Evolutionary conservation across 768 basidiomycete genomes (phyloP).

Genomic region (Kwoniella mangroviensis): DNA sequence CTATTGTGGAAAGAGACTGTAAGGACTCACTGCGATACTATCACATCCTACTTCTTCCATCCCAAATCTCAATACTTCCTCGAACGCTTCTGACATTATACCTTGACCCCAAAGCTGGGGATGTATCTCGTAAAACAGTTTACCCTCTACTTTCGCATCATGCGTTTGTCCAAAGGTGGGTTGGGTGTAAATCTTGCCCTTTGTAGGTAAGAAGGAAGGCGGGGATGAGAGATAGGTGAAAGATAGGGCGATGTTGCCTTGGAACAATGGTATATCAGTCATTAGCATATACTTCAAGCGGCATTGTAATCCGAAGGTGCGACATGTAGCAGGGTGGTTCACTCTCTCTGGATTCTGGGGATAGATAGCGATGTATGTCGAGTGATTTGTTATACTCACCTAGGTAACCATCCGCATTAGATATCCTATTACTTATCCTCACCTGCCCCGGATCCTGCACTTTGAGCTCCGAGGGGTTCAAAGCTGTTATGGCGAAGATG

Average conservation of each 20-base stretch:
- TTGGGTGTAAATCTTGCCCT: conserved; percentile 29
- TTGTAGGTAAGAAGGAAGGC: conserved; percentile 25
- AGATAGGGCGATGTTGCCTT: conserved; percentile 49
- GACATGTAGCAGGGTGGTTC: too few relatives aligned
- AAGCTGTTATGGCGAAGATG: conserved; percentile 51
- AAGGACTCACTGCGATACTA: conserved; percentile 31
- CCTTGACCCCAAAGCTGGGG: conserved; percentile 54
- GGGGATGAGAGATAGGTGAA: conserved; percentile 6
- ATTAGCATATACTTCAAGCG: too few relatives aligned
- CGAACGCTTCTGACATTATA: conserved; percentile 50
- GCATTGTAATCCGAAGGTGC: too few relatives aligned
- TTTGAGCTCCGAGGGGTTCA: conserved; percentile 30
- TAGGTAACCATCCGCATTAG: conserved; percentile 43
- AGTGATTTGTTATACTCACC: conserved; percentile 28
- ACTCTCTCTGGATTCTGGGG: too few relatives aligned
- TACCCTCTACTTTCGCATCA: conserved; percentile 26
- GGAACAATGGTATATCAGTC: too few relatives aligned
- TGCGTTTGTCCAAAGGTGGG: conserved; percentile 34
- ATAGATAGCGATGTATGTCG: too few relatives aligned
- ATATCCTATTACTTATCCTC: conserved; percentile 36
- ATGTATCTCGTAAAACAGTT: conserved; percentile 54
- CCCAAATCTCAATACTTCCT: conserved; percentile 49
- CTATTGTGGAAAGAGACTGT: neutral
- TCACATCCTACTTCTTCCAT: conserved; percentile 51
- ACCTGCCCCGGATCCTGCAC: conserved; percentile 26